Percentiles rank a stretch among this genome's conserved stretches.
These are phyloP conservation scores for Tritrichomonas foetus DNA, from an alignment of 208 protist species.

Conservation along the genomic window DNA sequence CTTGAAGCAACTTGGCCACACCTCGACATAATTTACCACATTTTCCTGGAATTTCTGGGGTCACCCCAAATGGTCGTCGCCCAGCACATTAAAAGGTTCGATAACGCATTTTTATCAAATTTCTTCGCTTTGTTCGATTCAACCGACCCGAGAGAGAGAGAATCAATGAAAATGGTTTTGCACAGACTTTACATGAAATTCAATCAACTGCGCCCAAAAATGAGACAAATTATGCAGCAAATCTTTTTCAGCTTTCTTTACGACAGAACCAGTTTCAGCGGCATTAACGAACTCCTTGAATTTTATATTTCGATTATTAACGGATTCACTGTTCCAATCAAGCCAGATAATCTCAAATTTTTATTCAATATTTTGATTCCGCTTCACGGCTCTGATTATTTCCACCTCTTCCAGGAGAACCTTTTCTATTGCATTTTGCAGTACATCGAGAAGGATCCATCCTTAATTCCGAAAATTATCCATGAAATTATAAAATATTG, in stretches of 20 bases:
- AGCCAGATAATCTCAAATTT: background rate
- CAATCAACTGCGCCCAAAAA: background rate
- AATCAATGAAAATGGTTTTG: background rate
- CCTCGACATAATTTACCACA: background rate
- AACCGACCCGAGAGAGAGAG: background rate
- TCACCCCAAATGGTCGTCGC: background rate
- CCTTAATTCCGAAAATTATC: background rate
- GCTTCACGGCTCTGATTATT: background rate
- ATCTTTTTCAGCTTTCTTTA: background rate
- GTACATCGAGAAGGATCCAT: constrained; percentile 8
- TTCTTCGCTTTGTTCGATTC: background rate
- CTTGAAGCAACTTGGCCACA: constrained; percentile 9
- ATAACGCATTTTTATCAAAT: background rate
- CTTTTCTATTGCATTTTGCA: background rate
- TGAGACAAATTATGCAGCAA: background rate
- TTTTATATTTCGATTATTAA: constrained; percentile 37
- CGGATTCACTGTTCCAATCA: constrained; percentile 16
- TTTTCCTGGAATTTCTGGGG: background rate
- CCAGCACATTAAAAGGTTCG: background rate
- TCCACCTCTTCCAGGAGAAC: background rate
- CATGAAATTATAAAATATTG: background rate
- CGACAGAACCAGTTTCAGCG: background rate
- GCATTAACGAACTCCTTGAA: constrained; percentile 29
- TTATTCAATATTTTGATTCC: background rate
- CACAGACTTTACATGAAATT: background rate